These are phyloP conservation scores for Melastoma candidum DNA, from an alignment of 441 rosid species.

Conservation along the genomic window DNA sequence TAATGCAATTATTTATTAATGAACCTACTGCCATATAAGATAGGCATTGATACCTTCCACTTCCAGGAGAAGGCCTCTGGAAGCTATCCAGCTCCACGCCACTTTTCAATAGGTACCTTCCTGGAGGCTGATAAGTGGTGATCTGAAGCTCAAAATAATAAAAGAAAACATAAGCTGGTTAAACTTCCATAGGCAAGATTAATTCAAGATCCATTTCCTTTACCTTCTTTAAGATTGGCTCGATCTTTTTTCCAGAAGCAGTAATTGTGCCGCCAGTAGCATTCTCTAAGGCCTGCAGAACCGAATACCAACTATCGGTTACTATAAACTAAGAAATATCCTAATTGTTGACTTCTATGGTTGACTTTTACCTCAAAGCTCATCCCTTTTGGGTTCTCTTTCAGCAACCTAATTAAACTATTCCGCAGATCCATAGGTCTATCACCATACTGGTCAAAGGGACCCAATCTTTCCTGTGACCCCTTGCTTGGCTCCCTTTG, in stretches of 20 bases:
- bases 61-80: conserved; percentile 59
- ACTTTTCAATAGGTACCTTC: conserved; percentile 66
- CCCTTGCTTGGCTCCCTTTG: conserved; percentile 52
- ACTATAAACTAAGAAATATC: background rate
- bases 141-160: conserved; percentile 51
- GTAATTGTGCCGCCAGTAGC: conserved; percentile 64
- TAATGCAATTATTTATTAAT: too few relatives aligned
- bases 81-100: conserved; percentile 52
- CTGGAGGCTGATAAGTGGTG: conserved; percentile 70
- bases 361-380: conserved; percentile 57
- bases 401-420: conserved; percentile 47
- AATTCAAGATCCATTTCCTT: conserved; percentile 24
- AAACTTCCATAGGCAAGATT: conserved; percentile 14
- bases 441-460: conserved; percentile 32
- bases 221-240: conserved; percentile 62
- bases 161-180: conserved; percentile 18
- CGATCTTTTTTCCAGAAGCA: conserved; percentile 50
- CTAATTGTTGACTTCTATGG: conserved; percentile 1
- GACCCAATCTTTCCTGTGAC: conserved; percentile 32
- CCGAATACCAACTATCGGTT: background rate
- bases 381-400: conserved; percentile 72
- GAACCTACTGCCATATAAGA: background rate
- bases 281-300: conserved; percentile 68
- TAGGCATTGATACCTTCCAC: conserved; percentile 51
- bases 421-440: conserved; percentile 58